Evolutionary conservation across 2,329 filamentous ascomycete species (phyloP), one percentile per base, ranked within the genome.

Genomic region (Cercospora canescens): DNA sequence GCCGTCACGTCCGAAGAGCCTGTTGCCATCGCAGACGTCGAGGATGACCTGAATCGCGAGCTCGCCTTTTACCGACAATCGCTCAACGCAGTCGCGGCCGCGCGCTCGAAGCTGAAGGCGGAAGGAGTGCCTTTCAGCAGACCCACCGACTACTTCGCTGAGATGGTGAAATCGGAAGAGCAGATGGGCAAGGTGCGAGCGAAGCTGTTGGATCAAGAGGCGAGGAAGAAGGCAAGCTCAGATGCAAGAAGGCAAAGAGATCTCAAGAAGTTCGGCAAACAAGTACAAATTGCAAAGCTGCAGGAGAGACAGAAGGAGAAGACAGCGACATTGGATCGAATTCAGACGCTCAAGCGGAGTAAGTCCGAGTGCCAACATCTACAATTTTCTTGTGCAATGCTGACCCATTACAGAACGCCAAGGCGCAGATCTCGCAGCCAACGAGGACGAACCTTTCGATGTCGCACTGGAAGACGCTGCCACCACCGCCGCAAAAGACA

Each of bases 211-310:
- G 94, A 98, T 75, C 93, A 96, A 76, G 95, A 94, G 0, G 92
- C 94, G 11, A 85, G 88, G 68, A 97, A 97, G 86, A 97, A 97
- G 84, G 94, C 95, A 0, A 87, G 93, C 30, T 89, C 91, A 26
- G 95, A 99, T 80, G 95, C 95, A 6, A 88, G 93, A 78, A 93
- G 93, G 82, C 90, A 94, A 83, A 87, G 95, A 70, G 95, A 99
- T 79, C 85, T 98, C 75, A 98, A 97, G 89, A 99, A 98, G 83
- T 99, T 98, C 78, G 95, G 95, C 78, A 99, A 99, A 84, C 92
- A 96, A 79, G 95, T 98, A 61, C 95, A 99, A 84, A 88, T 97
- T 67, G 94, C 94, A 66, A 97, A 97, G 84, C 82, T 96, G 79
- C 94, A 98, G 82, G 94, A 99, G 86, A 86, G 95, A 57, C 89